Conservation (phyloP, 140 eudicot species). For the Ambrosia hybrid region DNA sequence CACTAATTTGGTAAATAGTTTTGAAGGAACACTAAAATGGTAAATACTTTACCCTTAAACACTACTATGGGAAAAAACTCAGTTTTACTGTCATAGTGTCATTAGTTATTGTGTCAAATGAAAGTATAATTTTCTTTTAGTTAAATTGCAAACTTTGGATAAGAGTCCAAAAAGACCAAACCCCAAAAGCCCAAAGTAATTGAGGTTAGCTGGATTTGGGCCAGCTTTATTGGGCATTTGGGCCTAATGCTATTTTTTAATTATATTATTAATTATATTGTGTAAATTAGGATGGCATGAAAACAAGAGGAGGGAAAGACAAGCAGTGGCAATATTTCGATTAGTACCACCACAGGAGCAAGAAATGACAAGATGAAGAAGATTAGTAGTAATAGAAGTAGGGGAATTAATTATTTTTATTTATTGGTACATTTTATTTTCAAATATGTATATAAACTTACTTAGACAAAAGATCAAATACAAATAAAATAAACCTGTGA, state of each 20-base stretch:
- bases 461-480: background rate
- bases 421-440: background rate
- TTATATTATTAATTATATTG: background rate
- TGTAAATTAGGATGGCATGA: constrained; percentile 44
- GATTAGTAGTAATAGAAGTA: background rate
- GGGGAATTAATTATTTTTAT: constrained; percentile 12
- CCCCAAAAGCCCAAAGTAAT: background rate
- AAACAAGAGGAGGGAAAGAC: constrained; percentile 48
- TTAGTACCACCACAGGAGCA: constrained; percentile 52
- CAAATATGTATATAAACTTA: too few species aligned
- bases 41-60: too few species aligned
- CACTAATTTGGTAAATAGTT: too few species aligned
- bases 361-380: constrained; percentile 44
- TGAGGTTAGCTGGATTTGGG: background rate
- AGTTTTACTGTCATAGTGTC: too few species aligned
- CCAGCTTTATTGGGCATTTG: background rate
- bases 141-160: background rate
- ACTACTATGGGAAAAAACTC: too few species aligned
- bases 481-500: too few species aligned
- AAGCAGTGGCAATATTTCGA: constrained; percentile 49
- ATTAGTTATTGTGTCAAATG: too few species aligned
- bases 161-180: background rate
- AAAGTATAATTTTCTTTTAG: background rate
- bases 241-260: background rate
- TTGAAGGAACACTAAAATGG: too few species aligned